Evolutionary conservation across 2,329 filamentous ascomycete species (phyloP), one percentile per base, ranked within the genome.

Genomic region (Endocalyx cinctus): DNA sequence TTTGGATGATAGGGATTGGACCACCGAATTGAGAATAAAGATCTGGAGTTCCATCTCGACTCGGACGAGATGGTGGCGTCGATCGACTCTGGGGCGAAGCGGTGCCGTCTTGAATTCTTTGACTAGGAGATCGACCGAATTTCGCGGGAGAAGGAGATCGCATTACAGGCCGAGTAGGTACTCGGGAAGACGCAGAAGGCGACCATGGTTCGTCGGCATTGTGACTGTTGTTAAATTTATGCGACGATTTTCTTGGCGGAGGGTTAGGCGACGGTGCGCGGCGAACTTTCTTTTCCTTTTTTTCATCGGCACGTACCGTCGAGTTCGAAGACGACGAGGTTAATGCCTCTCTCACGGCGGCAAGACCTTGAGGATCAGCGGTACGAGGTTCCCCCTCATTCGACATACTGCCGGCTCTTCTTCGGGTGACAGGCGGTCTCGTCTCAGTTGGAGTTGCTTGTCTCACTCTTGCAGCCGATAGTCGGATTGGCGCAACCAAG

Each of bases 281-380:
- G 30, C 59, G 59, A 35, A 62, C 64, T 47, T 63, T 70, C 38
- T 64, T 67, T 14, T 56, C 66, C 41, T 57, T 69, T 40, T 56
- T 67, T 10, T 67, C 67, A 16, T 66, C 69, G 12, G 64, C 71
- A 20, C 77, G 71, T 7, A 84, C 72, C 3, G 80, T 85, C 6
- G 82, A 85, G 39, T 74, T 77, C 5, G 82, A 85, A 0, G 83
- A 87, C 0, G 83, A 87, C 1, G 83, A 87, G 15, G 73, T 82
- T 5, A 79, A 64, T 1, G 82, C 82, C 52, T 88, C 84, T 34
- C 79, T 72, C 5, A 87, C 77, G 5, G 77, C 72, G 22, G 80
- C 70, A 23, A 87, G 66, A 4, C 75, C 77, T 38, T 75, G 69
- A 10, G 69, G 66, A 28, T 79, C 72, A 16, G 65, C 57, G 20